Base-by-base conservation (phyloP, 1,284 basidiomycete genomes). In the Trichosporon faecale region DNA sequence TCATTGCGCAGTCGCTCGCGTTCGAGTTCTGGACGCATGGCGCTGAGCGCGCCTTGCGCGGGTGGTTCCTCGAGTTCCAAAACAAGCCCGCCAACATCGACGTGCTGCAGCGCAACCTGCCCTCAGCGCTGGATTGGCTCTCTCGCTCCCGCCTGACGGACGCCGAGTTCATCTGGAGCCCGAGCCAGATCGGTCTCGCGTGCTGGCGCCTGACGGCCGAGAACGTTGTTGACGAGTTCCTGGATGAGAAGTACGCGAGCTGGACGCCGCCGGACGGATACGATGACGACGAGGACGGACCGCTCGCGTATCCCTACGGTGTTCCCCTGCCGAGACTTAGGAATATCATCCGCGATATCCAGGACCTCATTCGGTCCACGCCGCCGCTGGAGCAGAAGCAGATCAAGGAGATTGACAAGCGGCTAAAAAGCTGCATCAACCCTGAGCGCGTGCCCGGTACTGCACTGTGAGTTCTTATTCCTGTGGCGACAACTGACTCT, bases 21-120 rank as follows among this genome's bases (percentile, higher is more conserved):
- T 99, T 99, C 75, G 94, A 99, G 80, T 97, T 98, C 78, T 90
- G 92, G 16, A 89, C 95, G 0, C 94, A 93, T 88, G 94, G 96
- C 77, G 88, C 94, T 1, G 93, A 98, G 11, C 87, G 93, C 68
- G 91, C 94, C 0, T 80, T 97, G 23, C 93, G 94, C 88, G 96
- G 96, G 1, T 88, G 98, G 65, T 90, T 90, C 85, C 86, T 99
- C 21, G 96, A 99, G 81, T 80, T 95, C 23, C 95, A 99, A 86
- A 91, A 72, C 29, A 64, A 33, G 44, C 35, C 73, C 69, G 74
- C 49, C 74, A 73, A 65, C 73, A 68, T 18, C 67, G 69, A 66
- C 29, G 44, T 40, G 52, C 76, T 81, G 21, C 77, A 78, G 49
- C 68, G 70, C 33, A 60, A 78, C 1, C 68, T 82, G 8, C 70